These are phyloP conservation scores for Hypoxylon cercidicola DNA, from an alignment of 495 filamentous ascomycete species.

Conservation along the genomic window DNA sequence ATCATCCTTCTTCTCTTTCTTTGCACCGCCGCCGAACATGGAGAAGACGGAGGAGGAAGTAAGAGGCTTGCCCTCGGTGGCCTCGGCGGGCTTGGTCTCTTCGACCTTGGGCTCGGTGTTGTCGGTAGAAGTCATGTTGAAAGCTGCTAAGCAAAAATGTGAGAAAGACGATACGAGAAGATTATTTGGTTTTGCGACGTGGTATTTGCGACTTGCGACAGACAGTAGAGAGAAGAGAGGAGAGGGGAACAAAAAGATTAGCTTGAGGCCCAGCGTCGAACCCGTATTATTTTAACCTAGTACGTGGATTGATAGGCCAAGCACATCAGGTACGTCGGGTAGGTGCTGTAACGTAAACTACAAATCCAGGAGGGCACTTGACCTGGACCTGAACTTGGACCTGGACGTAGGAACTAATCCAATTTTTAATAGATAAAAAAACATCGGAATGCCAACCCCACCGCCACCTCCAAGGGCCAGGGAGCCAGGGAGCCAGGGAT, in stretches of 20 bases:
- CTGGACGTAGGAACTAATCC: neutral
- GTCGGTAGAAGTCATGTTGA: slow-evolving; percentile 56
- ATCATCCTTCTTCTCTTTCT: slow-evolving; percentile 79
- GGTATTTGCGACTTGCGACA: neutral
- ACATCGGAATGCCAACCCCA: slow-evolving; percentile 28
- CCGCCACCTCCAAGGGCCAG: slow-evolving; percentile 2
- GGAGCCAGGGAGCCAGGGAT: neutral
- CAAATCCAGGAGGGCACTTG: neutral
- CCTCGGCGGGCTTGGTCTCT: slow-evolving; percentile 50
- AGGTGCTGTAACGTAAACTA: neutral
- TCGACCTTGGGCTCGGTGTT: slow-evolving; percentile 54
- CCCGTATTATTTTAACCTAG: neutral
- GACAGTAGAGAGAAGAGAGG: neutral
- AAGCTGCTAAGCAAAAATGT: slow-evolving; percentile 21
- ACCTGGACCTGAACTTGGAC: neutral
- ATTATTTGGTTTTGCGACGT: neutral
- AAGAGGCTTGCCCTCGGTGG: slow-evolving; percentile 48
- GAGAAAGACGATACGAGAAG: slow-evolving; percentile 20
- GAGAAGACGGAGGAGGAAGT: slow-evolving; percentile 75
- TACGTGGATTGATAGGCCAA: neutral
- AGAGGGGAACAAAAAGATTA: neutral
- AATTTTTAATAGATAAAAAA: neutral
- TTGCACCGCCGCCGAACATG: slow-evolving; percentile 97
- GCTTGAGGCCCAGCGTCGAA: neutral
- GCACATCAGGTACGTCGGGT: neutral